Evolutionary conservation across 495 filamentous ascomycete genomes (phyloP), one percentile per base, ranked within the genome.

Genomic region (Immersiella caudata): DNA sequence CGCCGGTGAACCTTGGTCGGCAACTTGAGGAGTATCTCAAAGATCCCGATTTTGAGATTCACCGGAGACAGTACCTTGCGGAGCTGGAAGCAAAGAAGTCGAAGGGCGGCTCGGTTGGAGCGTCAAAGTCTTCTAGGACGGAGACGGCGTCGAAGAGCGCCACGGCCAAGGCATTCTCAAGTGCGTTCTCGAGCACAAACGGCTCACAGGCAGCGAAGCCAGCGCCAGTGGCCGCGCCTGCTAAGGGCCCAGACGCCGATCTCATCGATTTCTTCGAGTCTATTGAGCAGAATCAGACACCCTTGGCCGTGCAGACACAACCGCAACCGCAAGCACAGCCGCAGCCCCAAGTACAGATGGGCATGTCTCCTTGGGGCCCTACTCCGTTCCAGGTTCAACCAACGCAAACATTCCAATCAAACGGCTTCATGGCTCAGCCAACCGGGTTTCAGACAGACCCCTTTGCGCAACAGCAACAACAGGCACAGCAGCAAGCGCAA

Each of bases 231-330:
- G 66, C 79, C 0, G 79, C 83, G 58, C 64, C 79, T 0, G 79
- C 83, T 24, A 89, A 88, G 64, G 86, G 88, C 3, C 89, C 90
- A 0, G 89, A 88, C 65, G 84, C 89, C 57, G 92, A 98, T 79
- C 81, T 99, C 61, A 99, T 99, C 71, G 95, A 99, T 76, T 97
- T 99, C 76, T 99, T 99, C 74, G 95, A 95, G 67, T 94, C 94
- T 1, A 98, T 99, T 73, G 93, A 98, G 72, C 90, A 91, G 71
- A 94, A 94, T 67, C 93, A 94, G 76, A 92, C 93, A 66, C 87
- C 91, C 77, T 89, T 89, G 79, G 78, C 69, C 25, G 73, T 77
- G 2, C 85, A 87, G 58, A 67, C 77, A 25, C 75, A 80, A 14
- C 50, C 70, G 24, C 78, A 79, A 40, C 72, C 68, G 18, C 77